A percentile compares a stretch with the other conserved stretches of the same genome.
Conservation (phyloP, 2,329 filamentous ascomycete species). For the Hypoxylon sp. region DNA sequence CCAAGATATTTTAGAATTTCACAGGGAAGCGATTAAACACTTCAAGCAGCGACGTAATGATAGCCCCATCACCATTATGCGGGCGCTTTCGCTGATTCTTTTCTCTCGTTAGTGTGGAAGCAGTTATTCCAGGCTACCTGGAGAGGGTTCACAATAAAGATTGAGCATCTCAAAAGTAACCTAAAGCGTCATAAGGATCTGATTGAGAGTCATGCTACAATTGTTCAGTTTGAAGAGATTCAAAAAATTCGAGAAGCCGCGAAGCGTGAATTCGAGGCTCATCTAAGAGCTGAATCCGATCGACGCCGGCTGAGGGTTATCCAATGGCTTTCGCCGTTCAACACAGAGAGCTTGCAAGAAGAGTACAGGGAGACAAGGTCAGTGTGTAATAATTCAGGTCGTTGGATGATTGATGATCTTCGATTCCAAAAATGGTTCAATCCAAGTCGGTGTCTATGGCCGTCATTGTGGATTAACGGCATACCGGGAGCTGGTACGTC, state of each 20-base stretch:
- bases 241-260: constrained; percentile 41
- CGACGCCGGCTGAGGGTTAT: constrained; percentile 28
- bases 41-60: constrained; percentile 49
- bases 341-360: constrained; percentile 29
- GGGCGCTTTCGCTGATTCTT: not conserved
- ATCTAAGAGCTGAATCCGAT: constrained; percentile 39
- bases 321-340: constrained; percentile 43
- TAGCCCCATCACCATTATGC: not conserved
- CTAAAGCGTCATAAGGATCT: constrained; percentile 51
- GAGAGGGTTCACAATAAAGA: constrained; percentile 52
- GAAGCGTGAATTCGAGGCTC: constrained; percentile 39
- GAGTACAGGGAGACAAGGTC: constrained; percentile 30
- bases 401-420: constrained; percentile 53
- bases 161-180: constrained; percentile 52
- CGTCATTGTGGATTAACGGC: constrained; percentile 58
- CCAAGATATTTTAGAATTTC: constrained; percentile 58
- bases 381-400: constrained; percentile 43
- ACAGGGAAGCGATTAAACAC: constrained; percentile 53
- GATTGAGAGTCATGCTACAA: constrained; percentile 53
- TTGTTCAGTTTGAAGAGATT: constrained; percentile 50
- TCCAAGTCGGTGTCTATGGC: constrained; percentile 37
- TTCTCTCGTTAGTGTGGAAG: constrained; percentile 49
- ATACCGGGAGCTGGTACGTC: constrained; percentile 58
- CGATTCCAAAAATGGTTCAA: constrained; percentile 49
- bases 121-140: constrained; percentile 55